Base-by-base conservation (phyloP, 108 stramenopile genomes). In the Stephanodiscus minutulus region DNA sequence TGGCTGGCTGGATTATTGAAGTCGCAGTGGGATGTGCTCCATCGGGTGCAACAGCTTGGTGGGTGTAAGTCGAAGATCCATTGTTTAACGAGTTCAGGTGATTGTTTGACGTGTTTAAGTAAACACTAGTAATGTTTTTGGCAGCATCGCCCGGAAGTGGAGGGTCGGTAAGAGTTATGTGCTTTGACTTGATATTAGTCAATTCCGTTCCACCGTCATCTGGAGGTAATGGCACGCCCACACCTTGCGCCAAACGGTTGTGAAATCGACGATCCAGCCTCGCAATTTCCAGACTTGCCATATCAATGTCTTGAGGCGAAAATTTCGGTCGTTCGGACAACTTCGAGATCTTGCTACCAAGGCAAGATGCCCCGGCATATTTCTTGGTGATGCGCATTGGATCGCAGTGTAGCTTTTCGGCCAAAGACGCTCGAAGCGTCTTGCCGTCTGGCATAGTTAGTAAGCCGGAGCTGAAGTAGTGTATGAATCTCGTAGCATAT, bases 381-480 rank as follows among this genome's bases (percentile, higher is more conserved):
- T 98, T 98, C 78, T 98, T 98, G 22, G 98, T 98, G 73, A 98
- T 97, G 3, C 98, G 82, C 97, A 97, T 97, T 5, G 98, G 98
- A 76, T 97, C 96, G 71, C 98, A 98, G 55, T 92, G 86, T 12
- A 98, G 85, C 81, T 96, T 96, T 59, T 97, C 91, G 24, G 98
- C 96, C n/a, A 98, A 82, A 66, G 95, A 97, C 0, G 94, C 86
- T 29, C 98, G 79, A 13, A 97, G 86, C 4, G 97, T 97, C 36
- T 87, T 80, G 28, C 97, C 97, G 29, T 97, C 96, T 13, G 96
- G 96, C 17, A 97, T 73, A 36, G 82, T 83, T 24, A 98, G 82
- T 17, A 98, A 70, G 8, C 97, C 98, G 24, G 85, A 84, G 61
- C 88, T 85, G 64, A 98, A 97, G 63, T 92, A 82, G 53, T 97